Evolutionary conservation across 2,329 filamentous ascomycete genomes (phyloP).

Genomic region (Fusarium equiseti): DNA sequence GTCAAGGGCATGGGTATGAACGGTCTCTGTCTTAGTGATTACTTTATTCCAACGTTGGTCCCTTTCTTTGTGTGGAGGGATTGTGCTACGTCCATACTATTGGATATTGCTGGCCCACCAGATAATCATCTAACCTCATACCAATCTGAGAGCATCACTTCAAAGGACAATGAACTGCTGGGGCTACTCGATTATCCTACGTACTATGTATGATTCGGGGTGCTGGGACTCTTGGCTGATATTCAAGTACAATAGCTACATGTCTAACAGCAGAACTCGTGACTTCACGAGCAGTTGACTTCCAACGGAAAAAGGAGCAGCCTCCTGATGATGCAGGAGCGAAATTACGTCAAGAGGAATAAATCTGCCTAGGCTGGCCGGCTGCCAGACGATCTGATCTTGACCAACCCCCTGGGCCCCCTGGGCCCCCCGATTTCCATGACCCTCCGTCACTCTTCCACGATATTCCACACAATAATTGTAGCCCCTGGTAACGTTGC

Average conservation of each 20-base stretch:
- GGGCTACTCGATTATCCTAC: background rate
- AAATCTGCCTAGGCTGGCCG: background rate
- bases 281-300: background rate
- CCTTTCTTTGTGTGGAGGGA: background rate
- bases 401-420: background rate
- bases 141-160: background rate
- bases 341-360: background rate
- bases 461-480: background rate
- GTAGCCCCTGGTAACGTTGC: background rate
- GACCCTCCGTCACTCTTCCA: conserved; percentile 8
- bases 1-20: background rate
- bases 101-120: background rate
- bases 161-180: background rate
- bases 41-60: conserved; percentile 17
- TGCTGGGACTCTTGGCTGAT: background rate
- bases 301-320: background rate
- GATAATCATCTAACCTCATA: background rate
- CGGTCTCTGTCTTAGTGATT: background rate
- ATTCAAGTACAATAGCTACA: background rate
- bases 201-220: background rate
- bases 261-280: background rate
- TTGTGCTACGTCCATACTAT: background rate
- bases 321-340: background rate
- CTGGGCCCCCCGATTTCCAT: background rate
- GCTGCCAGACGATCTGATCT: background rate